Percentiles rank a stretch among this genome's conserved stretches.
These are phyloP conservation scores for Aureobasidium sp. DNA, from an alignment of 2,329 filamentous ascomycete species.

Conservation along the genomic window DNA sequence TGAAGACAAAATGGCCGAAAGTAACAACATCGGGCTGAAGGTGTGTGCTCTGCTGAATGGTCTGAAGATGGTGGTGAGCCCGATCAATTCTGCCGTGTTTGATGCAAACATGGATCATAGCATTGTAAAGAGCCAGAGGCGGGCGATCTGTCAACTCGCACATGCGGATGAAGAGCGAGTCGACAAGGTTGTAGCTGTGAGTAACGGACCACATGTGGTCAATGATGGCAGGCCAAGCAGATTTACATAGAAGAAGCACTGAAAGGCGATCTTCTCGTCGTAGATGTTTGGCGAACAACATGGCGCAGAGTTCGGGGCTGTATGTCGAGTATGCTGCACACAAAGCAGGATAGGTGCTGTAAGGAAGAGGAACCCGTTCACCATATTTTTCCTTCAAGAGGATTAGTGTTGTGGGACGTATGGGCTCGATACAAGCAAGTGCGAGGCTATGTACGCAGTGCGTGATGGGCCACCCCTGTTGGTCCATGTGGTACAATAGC, in stretches of 20 bases:
- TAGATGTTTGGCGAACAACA: not conserved
- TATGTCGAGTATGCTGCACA: not conserved
- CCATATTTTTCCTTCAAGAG: not conserved
- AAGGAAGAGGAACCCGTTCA: not conserved
- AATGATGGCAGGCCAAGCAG: slow-evolving; percentile 7
- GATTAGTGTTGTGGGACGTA: not conserved
- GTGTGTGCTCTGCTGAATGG: not conserved
- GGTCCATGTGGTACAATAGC: not conserved
- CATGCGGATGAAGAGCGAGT: not conserved
- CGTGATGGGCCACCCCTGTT: not conserved
- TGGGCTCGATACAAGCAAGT: not conserved
- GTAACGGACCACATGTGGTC: not conserved
- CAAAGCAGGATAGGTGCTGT: not conserved
- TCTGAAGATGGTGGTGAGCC: not conserved
- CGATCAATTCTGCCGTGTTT: not conserved
- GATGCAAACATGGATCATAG: slow-evolving; percentile 8
- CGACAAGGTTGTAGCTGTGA: not conserved
- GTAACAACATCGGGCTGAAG: not conserved
- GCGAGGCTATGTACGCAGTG: not conserved
- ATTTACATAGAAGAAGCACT: not conserved
- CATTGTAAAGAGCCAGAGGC: slow-evolving; percentile 3
- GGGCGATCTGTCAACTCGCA: not conserved
- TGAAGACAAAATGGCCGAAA: slow-evolving; percentile 9
- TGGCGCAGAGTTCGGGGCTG: not conserved
- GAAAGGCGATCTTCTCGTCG: not conserved